A percentile compares a stretch with the other conserved stretches of the same genome.
phyloP scores from a whole-genome alignment of 2,329 filamentous ascomycete species.

The Septoria petroselini region DNA sequence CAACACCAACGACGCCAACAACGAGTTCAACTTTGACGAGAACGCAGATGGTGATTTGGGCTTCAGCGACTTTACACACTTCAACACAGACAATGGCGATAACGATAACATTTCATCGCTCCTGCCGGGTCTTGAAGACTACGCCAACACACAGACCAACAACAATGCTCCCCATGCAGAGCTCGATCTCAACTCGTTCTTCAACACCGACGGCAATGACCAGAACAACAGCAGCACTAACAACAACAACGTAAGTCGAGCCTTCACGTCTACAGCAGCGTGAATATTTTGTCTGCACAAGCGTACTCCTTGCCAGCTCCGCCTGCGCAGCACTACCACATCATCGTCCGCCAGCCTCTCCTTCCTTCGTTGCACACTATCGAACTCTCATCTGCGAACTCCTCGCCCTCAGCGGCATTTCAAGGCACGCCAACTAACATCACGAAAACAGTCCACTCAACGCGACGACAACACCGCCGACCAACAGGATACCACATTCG shows the following conservation, averaged over 20 bases:
- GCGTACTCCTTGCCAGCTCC: not conserved
- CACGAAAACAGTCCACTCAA: not conserved
- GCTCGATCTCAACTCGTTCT: slow-evolving; percentile 32
- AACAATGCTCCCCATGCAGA: slow-evolving; percentile 22
- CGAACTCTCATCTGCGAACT: too few species aligned
- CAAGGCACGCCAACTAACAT: not conserved
- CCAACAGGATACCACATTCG: slow-evolving; percentile 31
- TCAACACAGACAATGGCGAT: slow-evolving; percentile 28
- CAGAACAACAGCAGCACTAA: slow-evolving; percentile 13
- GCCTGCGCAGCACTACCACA: too few species aligned
- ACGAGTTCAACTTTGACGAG: slow-evolving; percentile 26
- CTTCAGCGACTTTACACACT: slow-evolving; percentile 35
- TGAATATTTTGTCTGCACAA: not conserved
- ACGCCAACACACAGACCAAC: slow-evolving; percentile 36
- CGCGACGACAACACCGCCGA: not conserved
- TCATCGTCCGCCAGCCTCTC: too few species aligned
- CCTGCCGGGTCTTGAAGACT: slow-evolving; percentile 43
- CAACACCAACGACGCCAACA: slow-evolving; percentile 21
- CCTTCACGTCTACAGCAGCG: not conserved
- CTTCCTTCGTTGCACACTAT: too few species aligned
- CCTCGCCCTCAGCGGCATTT: too few species aligned
- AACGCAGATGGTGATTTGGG: slow-evolving; percentile 32
- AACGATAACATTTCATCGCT: slow-evolving; percentile 39
- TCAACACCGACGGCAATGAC: slow-evolving; percentile 23
- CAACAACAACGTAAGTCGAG: slow-evolving; percentile 10